Evolutionary conservation across 2,329 filamentous ascomycete species (phyloP).

Genomic region (Myriosclerotinia curreyana): DNA sequence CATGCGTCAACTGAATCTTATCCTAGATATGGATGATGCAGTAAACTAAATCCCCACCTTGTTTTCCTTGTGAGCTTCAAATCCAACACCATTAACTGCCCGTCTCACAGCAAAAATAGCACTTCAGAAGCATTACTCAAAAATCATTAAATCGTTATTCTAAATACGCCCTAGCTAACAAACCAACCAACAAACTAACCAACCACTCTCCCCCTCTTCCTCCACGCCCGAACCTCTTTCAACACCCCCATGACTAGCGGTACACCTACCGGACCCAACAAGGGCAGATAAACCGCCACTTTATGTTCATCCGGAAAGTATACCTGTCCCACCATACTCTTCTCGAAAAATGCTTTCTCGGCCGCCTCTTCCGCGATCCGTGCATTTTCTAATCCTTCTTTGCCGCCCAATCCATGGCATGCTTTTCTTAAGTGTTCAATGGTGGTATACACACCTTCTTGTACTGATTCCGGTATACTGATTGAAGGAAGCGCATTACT

Average conservation of each 20-base stretch:
- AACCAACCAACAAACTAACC: background rate
- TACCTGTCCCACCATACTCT: conserved; percentile 97
- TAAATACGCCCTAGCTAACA: background rate
- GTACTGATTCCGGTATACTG: conserved; percentile 83
- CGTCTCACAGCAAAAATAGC: too few species aligned
- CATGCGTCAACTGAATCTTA: too few species aligned
- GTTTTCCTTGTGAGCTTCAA: too few species aligned
- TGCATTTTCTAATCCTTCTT: conserved; percentile 72
- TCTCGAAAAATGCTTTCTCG: conserved; percentile 95
- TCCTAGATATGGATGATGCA: too few species aligned
- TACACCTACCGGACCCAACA: conserved; percentile 87
- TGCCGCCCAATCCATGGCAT: conserved; percentile 65
- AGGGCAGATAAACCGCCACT: conserved; percentile 88
- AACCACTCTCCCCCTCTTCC: conserved; percentile 31
- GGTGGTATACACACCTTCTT: conserved; percentile 77
- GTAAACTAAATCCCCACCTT: too few species aligned
- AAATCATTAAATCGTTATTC: conserved; percentile 19
- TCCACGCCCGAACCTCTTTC: conserved; percentile 66
- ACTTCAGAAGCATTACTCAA: background rate
- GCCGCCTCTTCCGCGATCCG: conserved; percentile 83
- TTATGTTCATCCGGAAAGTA: conserved; percentile 99
- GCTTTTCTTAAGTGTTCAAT: conserved; percentile 74
- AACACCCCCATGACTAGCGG: conserved; percentile 80
- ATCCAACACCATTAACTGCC: too few species aligned
- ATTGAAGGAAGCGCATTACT: conserved; percentile 83